Conservation (phyloP, 345 rosid species). For the Luvunga scandens region DNA sequence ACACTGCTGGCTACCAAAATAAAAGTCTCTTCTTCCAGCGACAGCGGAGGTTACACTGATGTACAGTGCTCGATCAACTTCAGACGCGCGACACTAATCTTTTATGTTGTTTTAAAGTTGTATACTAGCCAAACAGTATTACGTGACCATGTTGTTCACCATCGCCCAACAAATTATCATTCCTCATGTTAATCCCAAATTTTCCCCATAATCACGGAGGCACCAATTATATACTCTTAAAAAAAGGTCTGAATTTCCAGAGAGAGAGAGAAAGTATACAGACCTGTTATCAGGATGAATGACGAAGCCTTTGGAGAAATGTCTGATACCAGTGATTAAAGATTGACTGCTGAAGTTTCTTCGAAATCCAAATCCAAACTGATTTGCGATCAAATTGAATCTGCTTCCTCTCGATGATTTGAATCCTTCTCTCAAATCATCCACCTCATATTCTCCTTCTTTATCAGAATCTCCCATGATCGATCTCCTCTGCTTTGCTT, state of each 20-base stretch:
- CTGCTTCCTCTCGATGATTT: slow-evolving; percentile 43
- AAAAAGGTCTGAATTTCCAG: not conserved
- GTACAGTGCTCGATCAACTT: too few species aligned
- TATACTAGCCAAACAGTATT: too few species aligned
- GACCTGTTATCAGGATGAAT: slow-evolving; percentile 88
- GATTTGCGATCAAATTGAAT: slow-evolving; percentile 42
- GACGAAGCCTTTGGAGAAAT: slow-evolving; percentile 47
- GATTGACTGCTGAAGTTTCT: slow-evolving; percentile 38
- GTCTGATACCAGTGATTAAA: slow-evolving; percentile 48
- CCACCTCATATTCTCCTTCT: slow-evolving; percentile 30
- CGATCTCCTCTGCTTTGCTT: not conserved
- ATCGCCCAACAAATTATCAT: too few species aligned
- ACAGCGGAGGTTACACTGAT: too few species aligned
- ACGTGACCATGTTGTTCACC: too few species aligned
- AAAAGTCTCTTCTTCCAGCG: too few species aligned
- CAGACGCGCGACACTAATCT: too few species aligned
- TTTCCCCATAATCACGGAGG: not conserved
- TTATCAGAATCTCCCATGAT: not conserved
- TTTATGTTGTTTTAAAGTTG: too few species aligned
- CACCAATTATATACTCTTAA: not conserved
- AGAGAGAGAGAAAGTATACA: not conserved
- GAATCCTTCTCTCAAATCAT: slow-evolving; percentile 40
- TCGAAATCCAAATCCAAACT: slow-evolving; percentile 29
- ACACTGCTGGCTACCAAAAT: too few species aligned
- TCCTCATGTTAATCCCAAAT: too few species aligned